These are phyloP conservation scores for Cyberlindnera suaveolens DNA, from an alignment of 805 yeast species.

Conservation along the genomic window DNA sequence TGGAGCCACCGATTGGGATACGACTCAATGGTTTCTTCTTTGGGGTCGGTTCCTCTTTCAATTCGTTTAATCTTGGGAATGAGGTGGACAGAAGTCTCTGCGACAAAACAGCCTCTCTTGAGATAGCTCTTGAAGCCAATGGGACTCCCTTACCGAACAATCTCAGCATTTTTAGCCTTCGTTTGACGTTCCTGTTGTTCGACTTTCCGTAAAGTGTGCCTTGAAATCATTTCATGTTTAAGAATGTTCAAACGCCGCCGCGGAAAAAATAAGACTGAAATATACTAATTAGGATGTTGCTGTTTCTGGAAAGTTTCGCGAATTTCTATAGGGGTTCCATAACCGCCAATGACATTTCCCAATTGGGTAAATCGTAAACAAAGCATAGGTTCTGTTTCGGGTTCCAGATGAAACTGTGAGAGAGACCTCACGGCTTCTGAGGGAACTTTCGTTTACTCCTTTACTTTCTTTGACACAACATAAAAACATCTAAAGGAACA, in stretches of 20 bases:
- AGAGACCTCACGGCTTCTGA: too few relatives aligned
- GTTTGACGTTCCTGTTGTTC: too few relatives aligned
- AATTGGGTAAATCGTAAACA: conserved; percentile 21
- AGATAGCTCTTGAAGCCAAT: conserved; percentile 4
- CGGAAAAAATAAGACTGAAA: too few relatives aligned
- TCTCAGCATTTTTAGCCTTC: too few relatives aligned
- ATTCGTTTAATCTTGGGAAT: conserved; percentile 12
- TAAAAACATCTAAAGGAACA: neutral
- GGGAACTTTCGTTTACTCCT: too few relatives aligned
- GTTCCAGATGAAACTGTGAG: too few relatives aligned
- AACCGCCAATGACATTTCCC: conserved; percentile 5
- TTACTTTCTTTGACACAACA: neutral
- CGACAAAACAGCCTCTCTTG: neutral
- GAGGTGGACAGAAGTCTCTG: conserved; percentile 13
- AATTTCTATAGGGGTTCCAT: too few relatives aligned
- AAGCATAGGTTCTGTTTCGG: neutral
- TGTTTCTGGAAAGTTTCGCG: too few relatives aligned
- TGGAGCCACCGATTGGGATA: conserved; percentile 65
- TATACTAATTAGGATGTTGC: too few relatives aligned
- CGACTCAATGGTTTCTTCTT: conserved; percentile 63
- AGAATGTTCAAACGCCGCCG: too few relatives aligned
- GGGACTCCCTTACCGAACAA: neutral
- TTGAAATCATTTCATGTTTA: too few relatives aligned
- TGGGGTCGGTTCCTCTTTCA: conserved; percentile 3
- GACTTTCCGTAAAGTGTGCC: too few relatives aligned